Evolutionary conservation across 768 basidiomycete genomes (phyloP).

Genomic region (Mycena kentingensis): DNA sequence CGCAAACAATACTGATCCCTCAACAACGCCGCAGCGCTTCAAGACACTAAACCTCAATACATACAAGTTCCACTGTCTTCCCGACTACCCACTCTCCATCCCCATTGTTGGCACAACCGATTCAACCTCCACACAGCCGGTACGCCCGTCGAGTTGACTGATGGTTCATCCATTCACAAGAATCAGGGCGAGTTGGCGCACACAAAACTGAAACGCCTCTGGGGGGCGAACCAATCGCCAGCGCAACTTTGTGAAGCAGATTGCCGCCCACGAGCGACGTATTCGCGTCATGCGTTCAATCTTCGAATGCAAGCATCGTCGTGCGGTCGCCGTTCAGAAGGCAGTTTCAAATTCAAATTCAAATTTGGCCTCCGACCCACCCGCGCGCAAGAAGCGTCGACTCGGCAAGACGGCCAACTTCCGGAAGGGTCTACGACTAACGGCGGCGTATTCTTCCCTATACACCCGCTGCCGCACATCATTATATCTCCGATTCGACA

Average conservation of each 20-base stretch:
- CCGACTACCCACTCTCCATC: slow-evolving; percentile 26
- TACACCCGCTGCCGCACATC: too few species aligned
- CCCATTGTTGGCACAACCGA: slow-evolving; percentile 8
- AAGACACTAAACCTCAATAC: slow-evolving; percentile 17
- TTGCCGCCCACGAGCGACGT: slow-evolving; percentile 19
- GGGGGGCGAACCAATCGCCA: slow-evolving; percentile 32
- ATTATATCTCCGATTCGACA: too few species aligned
- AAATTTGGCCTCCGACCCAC: too few species aligned
- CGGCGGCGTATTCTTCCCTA: too few species aligned
- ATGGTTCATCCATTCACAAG: not conserved
- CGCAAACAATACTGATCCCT: not conserved
- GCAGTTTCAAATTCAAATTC: too few species aligned
- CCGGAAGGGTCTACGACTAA: too few species aligned
- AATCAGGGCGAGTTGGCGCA: slow-evolving; percentile 41
- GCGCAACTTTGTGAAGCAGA: slow-evolving; percentile 24
- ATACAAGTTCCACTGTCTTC: slow-evolving; percentile 29
- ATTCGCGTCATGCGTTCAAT: not conserved
- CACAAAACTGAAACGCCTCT: slow-evolving; percentile 16
- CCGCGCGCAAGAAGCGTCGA: not conserved
- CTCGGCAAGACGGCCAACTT: not conserved
- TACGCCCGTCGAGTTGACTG: slow-evolving; percentile 1
- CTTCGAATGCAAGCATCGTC: too few species aligned
- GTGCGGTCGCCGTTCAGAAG: too few species aligned
- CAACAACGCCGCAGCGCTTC: not conserved
- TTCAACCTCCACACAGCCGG: slow-evolving; percentile 17